Percentiles rank a stretch among this genome's conserved stretches.
These are phyloP conservation scores for Lentinula novae-zelandiae DNA, from an alignment of 1,284 basidiomycete species.

Conservation along the genomic window DNA sequence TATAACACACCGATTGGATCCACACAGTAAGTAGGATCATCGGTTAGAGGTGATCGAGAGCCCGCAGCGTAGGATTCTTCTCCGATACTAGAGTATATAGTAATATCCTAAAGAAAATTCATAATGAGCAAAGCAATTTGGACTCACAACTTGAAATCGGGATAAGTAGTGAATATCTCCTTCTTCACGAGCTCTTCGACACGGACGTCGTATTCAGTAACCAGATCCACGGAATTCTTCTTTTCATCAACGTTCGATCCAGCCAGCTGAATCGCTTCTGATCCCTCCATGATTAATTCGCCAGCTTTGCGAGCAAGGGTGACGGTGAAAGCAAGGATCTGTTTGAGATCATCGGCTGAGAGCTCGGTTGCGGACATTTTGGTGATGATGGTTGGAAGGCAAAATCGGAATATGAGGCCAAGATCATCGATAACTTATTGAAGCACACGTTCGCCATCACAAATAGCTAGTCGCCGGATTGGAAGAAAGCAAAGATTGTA, in stretches of 20 bases:
- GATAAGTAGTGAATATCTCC: conserved; percentile 68
- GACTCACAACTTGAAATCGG: conserved; percentile 79
- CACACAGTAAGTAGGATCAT: conserved; percentile 90
- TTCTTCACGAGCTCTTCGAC: conserved; percentile 85
- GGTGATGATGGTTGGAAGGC: conserved; percentile 8
- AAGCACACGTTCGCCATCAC: not conserved
- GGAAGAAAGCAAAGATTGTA: not conserved
- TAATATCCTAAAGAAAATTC: conserved; percentile 2
- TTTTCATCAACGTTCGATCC: conserved; percentile 71
- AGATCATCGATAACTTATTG: not conserved
- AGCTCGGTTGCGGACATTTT: conserved; percentile 28
- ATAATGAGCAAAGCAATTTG: conserved; percentile 9
- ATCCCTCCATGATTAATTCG: conserved; percentile 70
- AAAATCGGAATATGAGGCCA: not conserved
- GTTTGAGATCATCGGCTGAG: conserved; percentile 48
- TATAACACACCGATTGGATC: conserved; percentile 68
- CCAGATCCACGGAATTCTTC: conserved; percentile 89
- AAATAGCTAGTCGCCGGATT: not conserved
- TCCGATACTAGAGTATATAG: conserved; percentile 64
- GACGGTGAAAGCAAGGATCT: conserved; percentile 72
- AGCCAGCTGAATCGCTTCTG: conserved; percentile 60
- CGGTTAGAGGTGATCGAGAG: conserved; percentile 66
- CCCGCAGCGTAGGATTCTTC: conserved; percentile 86
- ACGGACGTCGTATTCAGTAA: conserved; percentile 95
- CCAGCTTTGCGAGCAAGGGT: conserved; percentile 70